Conservation (phyloP, 2,329 filamentous ascomycete genomes). For the Verticillium zaregamsianum region DNA sequence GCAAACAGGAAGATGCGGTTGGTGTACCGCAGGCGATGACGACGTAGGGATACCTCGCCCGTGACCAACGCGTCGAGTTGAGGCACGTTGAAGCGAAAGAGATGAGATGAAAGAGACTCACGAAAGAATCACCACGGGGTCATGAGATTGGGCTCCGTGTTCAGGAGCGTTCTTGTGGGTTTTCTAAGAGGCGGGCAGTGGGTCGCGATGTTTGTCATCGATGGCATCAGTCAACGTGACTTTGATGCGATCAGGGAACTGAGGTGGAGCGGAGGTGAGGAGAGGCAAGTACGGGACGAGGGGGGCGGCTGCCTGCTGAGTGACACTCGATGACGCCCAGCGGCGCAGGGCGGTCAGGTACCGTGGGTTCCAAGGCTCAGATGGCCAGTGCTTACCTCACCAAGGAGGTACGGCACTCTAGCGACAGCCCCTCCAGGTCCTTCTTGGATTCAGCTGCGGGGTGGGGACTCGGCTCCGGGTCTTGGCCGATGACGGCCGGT, state of each 20-base stretch:
- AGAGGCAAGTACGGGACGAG: not conserved
- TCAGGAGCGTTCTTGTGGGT: not conserved
- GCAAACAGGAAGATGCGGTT: not conserved
- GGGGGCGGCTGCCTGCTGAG: not conserved
- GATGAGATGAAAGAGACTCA: not conserved
- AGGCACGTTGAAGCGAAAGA: not conserved
- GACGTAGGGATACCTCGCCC: not conserved
- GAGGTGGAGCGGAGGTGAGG: not conserved
- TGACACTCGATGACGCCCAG: not conserved
- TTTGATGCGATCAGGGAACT: not conserved
- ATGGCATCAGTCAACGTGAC: not conserved
- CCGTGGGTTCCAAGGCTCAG: not conserved
- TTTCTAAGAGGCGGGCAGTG: not conserved
- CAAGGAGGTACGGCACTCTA: not conserved
- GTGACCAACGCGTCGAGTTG: not conserved
- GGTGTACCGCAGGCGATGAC: not conserved
- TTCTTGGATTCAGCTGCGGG: not conserved
- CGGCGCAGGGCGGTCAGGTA: too few relatives aligned
- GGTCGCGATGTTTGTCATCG: not conserved
- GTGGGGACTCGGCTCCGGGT: not conserved
- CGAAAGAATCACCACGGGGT: not conserved
- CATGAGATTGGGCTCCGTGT: not conserved
- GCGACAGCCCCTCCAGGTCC: not conserved
- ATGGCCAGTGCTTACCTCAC: not conserved
- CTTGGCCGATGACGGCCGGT: not conserved